Evolutionary conservation across 2,329 filamentous ascomycete genomes (phyloP), one percentile per base, ranked within the genome.

Genomic region (Phoma sp.): DNA sequence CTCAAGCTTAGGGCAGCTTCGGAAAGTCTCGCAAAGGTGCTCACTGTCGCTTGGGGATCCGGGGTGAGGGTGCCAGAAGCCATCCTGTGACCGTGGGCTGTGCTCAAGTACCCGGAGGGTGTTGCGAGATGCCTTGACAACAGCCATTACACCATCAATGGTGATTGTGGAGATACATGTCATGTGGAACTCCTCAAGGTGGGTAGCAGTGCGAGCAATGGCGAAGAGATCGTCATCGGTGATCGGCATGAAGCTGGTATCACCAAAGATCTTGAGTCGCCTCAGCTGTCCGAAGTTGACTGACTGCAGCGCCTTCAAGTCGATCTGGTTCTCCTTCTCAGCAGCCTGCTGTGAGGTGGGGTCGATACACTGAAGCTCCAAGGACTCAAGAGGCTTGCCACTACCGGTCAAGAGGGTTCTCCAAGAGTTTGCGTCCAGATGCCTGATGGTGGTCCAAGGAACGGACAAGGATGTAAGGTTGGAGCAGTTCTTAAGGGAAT

Each of bases 221-320:
- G 76, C 74, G 30, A 74, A 71, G 23, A 84, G 71, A 58, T 84
- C 82, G 3, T 69, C 66, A 53, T 84, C 81, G 29, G 70, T 78
- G 57, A 84, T 72, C 3, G 81, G 81, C 72, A 80, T 80, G 67
- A 82, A 77, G 34, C 76, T 77, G 6, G 81, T 82, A 67, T 83
- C 79, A 51, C 82, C 82, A 58, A 83, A 82, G 52, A 84, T 76
- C 68, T 84, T 84, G 47, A 84, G 69, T 17, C 80, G 78, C 48
- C 76, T 76, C 36, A 84, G 74, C 26, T 76, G 72, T 54, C 78
- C 71, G 61, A 84, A 83, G 66, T 82, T 75, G 53, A 82, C 77
- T 34, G 79, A 77, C 40, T 76, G 69, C 14, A 83, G 69, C 9
- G 81, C 76, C 46, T 74, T 67, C 20, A 77, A 64, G 53, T 83